Evolutionary conservation across 331 rosid species (phyloP), one percentile per base, ranked within the genome.

Genomic region (Pyrus hybrid): DNA sequence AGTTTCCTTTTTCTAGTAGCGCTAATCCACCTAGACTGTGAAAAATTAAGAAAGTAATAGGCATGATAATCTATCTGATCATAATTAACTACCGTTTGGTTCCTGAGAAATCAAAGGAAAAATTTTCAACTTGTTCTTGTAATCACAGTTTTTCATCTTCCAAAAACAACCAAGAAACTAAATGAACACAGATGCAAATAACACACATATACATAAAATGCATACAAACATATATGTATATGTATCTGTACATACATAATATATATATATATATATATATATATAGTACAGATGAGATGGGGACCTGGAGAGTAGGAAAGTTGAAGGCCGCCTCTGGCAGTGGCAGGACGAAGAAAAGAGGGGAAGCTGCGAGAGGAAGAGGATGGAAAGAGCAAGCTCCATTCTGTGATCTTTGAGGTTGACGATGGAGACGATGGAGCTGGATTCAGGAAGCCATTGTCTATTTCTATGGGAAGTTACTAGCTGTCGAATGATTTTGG

Each of bases 301-400:
- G n/a, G 56, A 92, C 96, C 97, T 87, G 90, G 53, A 61, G 81
- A 47, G 61, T 72, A 8, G 61, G 82, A 74, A 74, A 57, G 53
- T 14, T 16, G 65, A 23, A 57, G 77, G 62, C 85, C 81, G 63
- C 90, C 96, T 78, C 85, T 79, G 10, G 96, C 94, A 63, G 71
- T 58, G 47, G 82, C 83, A 25, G 21, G 61, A 47, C 4, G 80
- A 57, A 80, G 63, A 37, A 80, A 68, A 76, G 84, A 77, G 41
- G 81, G 66, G 32, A 86, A 25, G 77, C 66, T 12, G 30, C 80
- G 73, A 75, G 71, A 85, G 63, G 70, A 88, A 78, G 29, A 85
- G 56, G 45, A 58, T 20, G 69, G 84, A 82, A 54, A 81, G 57
- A 57, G 74, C 35, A 22, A 86, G 71, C 35, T 85, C 72, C 86